Percentiles rank a stretch among this genome's conserved stretches.
These are phyloP conservation scores for Rubia occidens DNA, from an alignment of 305 asterid species.

Conservation along the genomic window DNA sequence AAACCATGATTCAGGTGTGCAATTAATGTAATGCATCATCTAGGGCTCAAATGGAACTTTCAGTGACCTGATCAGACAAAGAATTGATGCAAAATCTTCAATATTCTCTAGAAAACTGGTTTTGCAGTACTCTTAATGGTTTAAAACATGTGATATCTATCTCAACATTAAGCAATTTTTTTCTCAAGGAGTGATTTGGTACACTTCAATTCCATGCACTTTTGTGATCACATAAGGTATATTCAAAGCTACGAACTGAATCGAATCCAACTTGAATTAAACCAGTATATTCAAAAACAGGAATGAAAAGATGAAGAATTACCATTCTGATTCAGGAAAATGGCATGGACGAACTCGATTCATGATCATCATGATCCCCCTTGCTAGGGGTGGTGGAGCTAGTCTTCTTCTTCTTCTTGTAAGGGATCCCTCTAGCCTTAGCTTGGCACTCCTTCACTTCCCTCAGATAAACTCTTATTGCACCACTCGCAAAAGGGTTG, in stretches of 20 bases:
- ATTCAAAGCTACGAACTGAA: not conserved
- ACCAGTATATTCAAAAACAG: not conserved
- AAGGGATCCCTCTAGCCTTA: constrained; percentile 63
- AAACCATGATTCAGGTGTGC: not conserved
- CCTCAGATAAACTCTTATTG: constrained; percentile 48
- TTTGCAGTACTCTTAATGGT: constrained; percentile 1
- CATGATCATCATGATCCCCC: constrained; percentile 18
- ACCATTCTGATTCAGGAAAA: constrained; percentile 28
- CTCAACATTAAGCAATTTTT: no score
- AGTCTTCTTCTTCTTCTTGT: constrained; percentile 48
- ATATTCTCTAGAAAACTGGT: not conserved
- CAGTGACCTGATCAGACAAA: not conserved
- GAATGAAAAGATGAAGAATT: not conserved
- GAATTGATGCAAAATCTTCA: not conserved
- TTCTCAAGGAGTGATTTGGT: not conserved
- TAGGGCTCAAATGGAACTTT: constrained; percentile 9
- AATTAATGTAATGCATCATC: not conserved
- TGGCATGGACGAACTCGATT: constrained; percentile 35
- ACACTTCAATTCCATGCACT: constrained; percentile 9
- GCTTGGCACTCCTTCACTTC: constrained; percentile 62
- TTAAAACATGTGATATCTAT: not conserved
- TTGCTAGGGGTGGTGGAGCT: constrained; percentile 8
- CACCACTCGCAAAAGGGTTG: constrained; percentile 57
- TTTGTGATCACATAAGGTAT: not conserved
- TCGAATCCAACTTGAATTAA: not conserved